Conservation (phyloP, 2,329 filamentous ascomycete species). For the Cadophora gregata region DNA sequence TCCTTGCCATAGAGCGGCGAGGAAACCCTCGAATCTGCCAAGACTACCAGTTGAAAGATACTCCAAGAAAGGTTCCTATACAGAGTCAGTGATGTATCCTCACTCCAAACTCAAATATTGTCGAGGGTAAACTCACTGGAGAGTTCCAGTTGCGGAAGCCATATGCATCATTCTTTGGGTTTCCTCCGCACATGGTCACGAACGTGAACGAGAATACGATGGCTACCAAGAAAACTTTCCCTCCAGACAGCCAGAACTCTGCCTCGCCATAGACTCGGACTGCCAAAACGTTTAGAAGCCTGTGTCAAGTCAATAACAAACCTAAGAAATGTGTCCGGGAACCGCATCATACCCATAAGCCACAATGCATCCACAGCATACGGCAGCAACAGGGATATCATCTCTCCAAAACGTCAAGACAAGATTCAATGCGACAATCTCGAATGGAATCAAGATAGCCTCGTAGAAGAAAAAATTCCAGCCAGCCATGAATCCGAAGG, state of each 20-base stretch:
- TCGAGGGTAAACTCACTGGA: slow-evolving; percentile 54
- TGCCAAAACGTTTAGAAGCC: slow-evolving; percentile 39
- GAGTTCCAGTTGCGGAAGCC: slow-evolving; percentile 58
- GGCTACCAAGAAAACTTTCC: slow-evolving; percentile 62
- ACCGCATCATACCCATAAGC: slow-evolving; percentile 4
- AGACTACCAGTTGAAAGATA: slow-evolving; percentile 7
- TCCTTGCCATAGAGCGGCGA: slow-evolving; percentile 12
- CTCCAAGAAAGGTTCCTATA: slow-evolving; percentile 6
- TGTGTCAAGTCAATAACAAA: neutral
- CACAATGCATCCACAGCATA: slow-evolving; percentile 11
- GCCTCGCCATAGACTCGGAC: slow-evolving; percentile 78
- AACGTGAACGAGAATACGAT: slow-evolving; percentile 61
- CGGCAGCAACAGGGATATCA: slow-evolving; percentile 17
- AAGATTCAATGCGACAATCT: slow-evolving; percentile 20
- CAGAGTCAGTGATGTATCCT: slow-evolving; percentile 47
- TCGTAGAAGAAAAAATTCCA: slow-evolving; percentile 22
- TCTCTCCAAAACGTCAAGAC: slow-evolving; percentile 19
- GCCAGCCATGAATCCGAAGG: slow-evolving; percentile 18
- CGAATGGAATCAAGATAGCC: slow-evolving; percentile 41
- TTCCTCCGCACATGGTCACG: slow-evolving; percentile 67
- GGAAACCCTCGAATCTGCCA: slow-evolving; percentile 1
- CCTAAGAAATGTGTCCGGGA: neutral
- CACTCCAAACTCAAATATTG: slow-evolving; percentile 37
- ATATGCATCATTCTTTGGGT: slow-evolving; percentile 60
- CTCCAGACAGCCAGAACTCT: slow-evolving; percentile 75